A percentile compares a stretch with the other conserved stretches of the same genome.
These are phyloP conservation scores for Thermomyces lanuginosus DNA, from an alignment of 2,329 filamentous ascomycete species.

Conservation along the genomic window DNA sequence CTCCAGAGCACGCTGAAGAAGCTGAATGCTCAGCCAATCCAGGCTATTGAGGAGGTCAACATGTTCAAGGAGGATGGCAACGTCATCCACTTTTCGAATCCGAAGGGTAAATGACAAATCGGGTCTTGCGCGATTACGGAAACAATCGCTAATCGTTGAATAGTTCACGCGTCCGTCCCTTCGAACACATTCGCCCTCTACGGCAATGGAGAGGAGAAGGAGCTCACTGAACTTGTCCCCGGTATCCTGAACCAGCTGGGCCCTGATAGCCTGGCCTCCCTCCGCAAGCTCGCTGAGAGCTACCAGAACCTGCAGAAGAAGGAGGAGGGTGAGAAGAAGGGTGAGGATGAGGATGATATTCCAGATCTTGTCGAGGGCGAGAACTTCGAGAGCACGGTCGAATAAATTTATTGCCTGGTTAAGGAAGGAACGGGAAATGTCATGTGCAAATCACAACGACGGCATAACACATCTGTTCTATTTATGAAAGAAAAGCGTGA, in stretches of 20 bases:
- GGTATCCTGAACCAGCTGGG: conserved; percentile 99
- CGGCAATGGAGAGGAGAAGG: conserved; percentile 97
- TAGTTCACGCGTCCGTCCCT: conserved; percentile 92
- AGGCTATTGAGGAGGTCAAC: conserved; percentile 99
- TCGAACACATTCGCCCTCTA: conserved; percentile 99
- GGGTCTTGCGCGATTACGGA: background rate
- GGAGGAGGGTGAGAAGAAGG: conserved; percentile 60
- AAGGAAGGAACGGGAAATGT: conserved; percentile 1
- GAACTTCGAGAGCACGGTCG: conserved; percentile 96
- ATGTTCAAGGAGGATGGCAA: conserved; percentile 99
- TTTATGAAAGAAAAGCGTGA: no score
- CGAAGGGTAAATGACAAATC: conserved; percentile 57
- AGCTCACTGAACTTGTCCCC: conserved; percentile 96
- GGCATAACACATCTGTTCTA: no score
- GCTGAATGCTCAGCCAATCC: conserved; percentile 98
- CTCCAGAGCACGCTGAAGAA: conserved; percentile 95
- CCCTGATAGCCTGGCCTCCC: conserved; percentile 89
- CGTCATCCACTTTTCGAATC: conserved; percentile 96
- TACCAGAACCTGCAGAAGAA: conserved; percentile 99
- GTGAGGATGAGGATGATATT: conserved; percentile 61
- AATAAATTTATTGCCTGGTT: no score
- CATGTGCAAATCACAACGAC: background rate
- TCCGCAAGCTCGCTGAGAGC: conserved; percentile 96
- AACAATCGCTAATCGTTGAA: conserved; percentile 5
- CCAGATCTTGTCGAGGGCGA: conserved; percentile 92